These are phyloP conservation scores for Endocalyx cinctus DNA, from an alignment of 2,329 filamentous ascomycete species.

Conservation along the genomic window DNA sequence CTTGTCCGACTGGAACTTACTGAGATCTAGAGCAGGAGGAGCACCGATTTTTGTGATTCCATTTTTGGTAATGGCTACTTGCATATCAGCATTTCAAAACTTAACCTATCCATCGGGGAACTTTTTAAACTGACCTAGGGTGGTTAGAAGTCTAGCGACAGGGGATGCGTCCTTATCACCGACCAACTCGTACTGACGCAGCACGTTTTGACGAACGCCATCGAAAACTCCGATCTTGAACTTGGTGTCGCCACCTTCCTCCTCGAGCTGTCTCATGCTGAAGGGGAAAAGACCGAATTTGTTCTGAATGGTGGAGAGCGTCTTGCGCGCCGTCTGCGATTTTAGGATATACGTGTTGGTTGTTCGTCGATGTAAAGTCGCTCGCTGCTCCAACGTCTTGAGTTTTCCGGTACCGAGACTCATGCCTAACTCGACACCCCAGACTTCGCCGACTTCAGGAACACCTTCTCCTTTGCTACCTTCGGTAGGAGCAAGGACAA, in stretches of 20 bases:
- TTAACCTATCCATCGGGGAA: too few relatives aligned
- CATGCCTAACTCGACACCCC: conserved; percentile 95
- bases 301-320: conserved; percentile 90
- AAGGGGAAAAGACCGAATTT: conserved; percentile 98
- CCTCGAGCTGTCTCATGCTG: conserved; percentile 92
- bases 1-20: conserved; percentile 89
- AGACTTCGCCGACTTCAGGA: conserved; percentile 87
- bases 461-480: conserved; percentile 86
- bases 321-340: conserved; percentile 87
- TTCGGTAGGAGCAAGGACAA: conserved; percentile 82
- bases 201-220: conserved; percentile 86
- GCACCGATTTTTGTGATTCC: conserved; percentile 82
- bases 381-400: conserved; percentile 81
- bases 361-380: conserved; percentile 91
- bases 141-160: conserved; percentile 84
- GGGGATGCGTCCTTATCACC: conserved; percentile 86
- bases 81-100: too few relatives aligned
- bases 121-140: too few relatives aligned
- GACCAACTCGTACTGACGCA: conserved; percentile 93
- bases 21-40: conserved; percentile 70
- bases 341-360: conserved; percentile 89
- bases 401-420: conserved; percentile 90
- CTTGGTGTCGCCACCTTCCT: conserved; percentile 74
- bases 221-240: conserved; percentile 89
- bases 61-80: conserved; percentile 95